Evolutionary conservation across 148 eudicot genomes (phyloP).

Genomic region (Cornus suecica): DNA sequence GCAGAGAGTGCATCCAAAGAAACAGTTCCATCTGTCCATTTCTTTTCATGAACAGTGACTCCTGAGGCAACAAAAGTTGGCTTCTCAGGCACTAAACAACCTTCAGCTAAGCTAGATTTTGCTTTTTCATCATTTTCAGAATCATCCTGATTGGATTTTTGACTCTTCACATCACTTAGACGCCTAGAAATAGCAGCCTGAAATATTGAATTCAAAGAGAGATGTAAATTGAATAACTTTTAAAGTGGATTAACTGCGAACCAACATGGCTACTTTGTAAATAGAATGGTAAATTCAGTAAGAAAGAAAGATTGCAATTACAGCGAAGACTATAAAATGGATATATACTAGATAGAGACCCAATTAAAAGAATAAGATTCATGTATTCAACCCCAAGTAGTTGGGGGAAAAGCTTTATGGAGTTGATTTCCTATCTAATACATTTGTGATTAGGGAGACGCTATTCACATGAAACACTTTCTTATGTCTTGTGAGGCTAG

Average conservation of each 20-base stretch:
- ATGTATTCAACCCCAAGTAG: too few species aligned
- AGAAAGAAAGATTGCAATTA: background rate
- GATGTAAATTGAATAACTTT: background rate
- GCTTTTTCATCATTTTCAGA: conserved; percentile 38
- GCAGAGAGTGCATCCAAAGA: conserved; percentile 66
- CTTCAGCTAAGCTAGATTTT: conserved; percentile 35
- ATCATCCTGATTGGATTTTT: conserved; percentile 45
- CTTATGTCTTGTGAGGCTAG: background rate
- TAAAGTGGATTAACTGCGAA: too few species aligned
- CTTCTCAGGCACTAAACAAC: conserved; percentile 36
- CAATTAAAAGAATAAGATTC: too few species aligned
- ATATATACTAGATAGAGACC: too few species aligned
- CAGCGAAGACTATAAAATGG: too few species aligned
- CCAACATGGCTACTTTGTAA: background rate
- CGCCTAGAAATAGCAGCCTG: conserved; percentile 95
- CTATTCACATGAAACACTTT: background rate
- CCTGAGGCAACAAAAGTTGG: conserved; percentile 39
- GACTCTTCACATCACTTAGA: conserved; percentile 70
- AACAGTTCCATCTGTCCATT: conserved; percentile 97
- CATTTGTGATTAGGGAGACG: background rate
- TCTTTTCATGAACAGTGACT: conserved; percentile 84
- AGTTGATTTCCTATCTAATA: too few species aligned
- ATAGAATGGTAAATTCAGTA: background rate
- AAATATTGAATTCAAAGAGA: background rate
- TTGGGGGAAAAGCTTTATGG: too few species aligned